Evolutionary conservation across 352 stramenopile genomes (phyloP).

Genomic region (Pythium guiyangense): DNA sequence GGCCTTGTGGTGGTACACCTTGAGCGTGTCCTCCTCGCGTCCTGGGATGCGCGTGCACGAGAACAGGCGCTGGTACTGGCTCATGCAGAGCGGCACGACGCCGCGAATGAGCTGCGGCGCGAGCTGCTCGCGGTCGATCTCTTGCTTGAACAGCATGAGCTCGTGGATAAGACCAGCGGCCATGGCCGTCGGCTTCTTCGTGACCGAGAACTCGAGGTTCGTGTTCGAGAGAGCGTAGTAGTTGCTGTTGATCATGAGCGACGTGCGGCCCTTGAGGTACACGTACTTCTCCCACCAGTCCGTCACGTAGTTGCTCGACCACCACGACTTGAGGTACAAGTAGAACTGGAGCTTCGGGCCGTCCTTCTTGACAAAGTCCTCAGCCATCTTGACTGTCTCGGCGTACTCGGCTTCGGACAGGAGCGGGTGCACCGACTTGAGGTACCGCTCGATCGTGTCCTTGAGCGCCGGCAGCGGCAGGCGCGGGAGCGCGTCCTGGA

Average conservation of each 20-base stretch:
- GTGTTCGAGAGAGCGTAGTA: conserved; percentile 83
- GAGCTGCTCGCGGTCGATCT: conserved; percentile 80
- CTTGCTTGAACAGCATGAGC: conserved; percentile 86
- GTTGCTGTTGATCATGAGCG: conserved; percentile 91
- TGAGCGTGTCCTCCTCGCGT: conserved; percentile 78
- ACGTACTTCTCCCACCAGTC: conserved; percentile 91
- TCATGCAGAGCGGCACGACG: conserved; percentile 89
- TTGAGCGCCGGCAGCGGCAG: conserved; percentile 92
- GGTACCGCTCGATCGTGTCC: conserved; percentile 89
- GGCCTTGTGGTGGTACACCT: conserved; percentile 63
- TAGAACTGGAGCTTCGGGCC: conserved; percentile 90
- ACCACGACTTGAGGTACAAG: conserved; percentile 88
- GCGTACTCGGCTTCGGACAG: conserved; percentile 85
- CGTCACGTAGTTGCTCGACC: conserved; percentile 87
- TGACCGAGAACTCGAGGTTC: conserved; percentile 59
- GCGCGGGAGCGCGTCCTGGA: conserved; percentile 88
- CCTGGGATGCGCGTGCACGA: conserved; percentile 86
- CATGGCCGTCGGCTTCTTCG: conserved; percentile 56
- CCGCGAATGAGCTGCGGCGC: conserved; percentile 77
- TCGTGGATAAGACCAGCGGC: conserved; percentile 67
- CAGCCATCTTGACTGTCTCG: conserved; percentile 76
- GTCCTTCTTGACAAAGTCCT: conserved; percentile 86
- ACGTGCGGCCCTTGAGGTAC: conserved; percentile 83
- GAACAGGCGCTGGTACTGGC: conserved; percentile 89
- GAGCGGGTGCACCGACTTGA: conserved; percentile 91